Evolutionary conservation across 345 rosid genomes (phyloP).

Genomic region (Psidium guajava): DNA sequence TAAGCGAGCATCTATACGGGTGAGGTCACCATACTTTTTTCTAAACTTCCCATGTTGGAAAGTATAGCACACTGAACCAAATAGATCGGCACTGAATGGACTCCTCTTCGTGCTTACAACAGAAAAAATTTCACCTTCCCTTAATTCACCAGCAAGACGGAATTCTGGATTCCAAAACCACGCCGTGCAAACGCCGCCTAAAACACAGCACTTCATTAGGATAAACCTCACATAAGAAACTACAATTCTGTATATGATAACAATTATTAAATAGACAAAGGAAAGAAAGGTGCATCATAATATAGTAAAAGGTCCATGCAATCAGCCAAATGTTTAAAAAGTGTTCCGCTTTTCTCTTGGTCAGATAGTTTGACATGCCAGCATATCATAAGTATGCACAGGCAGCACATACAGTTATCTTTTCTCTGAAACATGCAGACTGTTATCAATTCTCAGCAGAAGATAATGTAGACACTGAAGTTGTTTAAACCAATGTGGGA

Average conservation of each 20-base stretch:
- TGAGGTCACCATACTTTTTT: slow-evolving; percentile 56
- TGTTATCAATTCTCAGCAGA: background rate
- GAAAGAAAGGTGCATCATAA: background rate
- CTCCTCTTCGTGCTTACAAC: slow-evolving; percentile 24
- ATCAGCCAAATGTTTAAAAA: background rate
- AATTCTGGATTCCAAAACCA: slow-evolving; percentile 41
- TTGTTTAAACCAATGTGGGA: background rate
- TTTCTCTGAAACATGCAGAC: background rate
- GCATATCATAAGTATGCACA: background rate
- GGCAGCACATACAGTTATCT: background rate
- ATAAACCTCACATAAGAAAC: background rate
- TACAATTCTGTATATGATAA: background rate
- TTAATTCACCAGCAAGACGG: slow-evolving; percentile 9
- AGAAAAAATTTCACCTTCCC: slow-evolving; percentile 5
- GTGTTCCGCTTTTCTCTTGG: background rate
- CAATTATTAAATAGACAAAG: background rate
- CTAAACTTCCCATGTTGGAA: slow-evolving; percentile 61
- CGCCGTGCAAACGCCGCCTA: slow-evolving; percentile 53
- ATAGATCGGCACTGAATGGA: slow-evolving; percentile 46
- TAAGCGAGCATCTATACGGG: slow-evolving; percentile 68
- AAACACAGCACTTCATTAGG: background rate
- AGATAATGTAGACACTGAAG: background rate
- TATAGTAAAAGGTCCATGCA: background rate
- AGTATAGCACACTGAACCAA: slow-evolving; percentile 72
- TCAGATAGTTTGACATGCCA: background rate